Evolutionary conservation across 352 stramenopile genomes (phyloP), one percentile per base, ranked within the genome.

Genomic region (Globisporangium takayamanum): DNA sequence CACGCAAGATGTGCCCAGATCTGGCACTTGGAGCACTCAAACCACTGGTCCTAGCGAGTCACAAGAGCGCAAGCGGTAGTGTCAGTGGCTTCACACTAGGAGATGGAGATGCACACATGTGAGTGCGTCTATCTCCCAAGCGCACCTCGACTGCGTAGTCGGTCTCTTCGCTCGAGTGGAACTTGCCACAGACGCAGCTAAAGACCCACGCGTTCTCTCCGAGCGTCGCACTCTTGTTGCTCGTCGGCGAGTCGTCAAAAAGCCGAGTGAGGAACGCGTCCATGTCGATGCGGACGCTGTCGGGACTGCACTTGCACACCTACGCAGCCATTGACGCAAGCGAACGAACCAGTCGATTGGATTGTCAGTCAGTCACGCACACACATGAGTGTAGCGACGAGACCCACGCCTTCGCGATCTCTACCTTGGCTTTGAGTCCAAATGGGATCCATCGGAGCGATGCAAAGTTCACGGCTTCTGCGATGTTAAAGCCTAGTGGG

Each of bases 401-500:
- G 33, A 10, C 6, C 10, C 33, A 10, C 6, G 10, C 33, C 11
- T 7, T 39, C 10, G 33, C 33, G 33, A 25, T 33, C 0, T 22
- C 10, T 62, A 92, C 83, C 61, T 93, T 91, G 11, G 89, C 89
- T 59, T 81, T 83, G 18, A 90, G 58, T 4, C 82, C 88, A 51
- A 85, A 82, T 2, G 73, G 64, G 53, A 97, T 80, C 89, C 89
- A 97, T 48, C 86, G 72, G 22, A 94, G 55, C 10, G 87, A 88
- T 2, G 80, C 88, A 74, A 97, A 97, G 63, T 97, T 97, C 18
- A 93, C 89, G 5, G 87, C 86, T 62, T 97, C 89, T 4, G 89
- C 89, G 55, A 97, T 88, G 62, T 97, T 97, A 52, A 96, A 97
- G 20, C 84, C 84, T 93, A 50, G 22, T 22, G 22, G 22, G 22